Conservation (phyloP, 2,329 filamentous ascomycete species). For the Metarhizium rileyi region DNA sequence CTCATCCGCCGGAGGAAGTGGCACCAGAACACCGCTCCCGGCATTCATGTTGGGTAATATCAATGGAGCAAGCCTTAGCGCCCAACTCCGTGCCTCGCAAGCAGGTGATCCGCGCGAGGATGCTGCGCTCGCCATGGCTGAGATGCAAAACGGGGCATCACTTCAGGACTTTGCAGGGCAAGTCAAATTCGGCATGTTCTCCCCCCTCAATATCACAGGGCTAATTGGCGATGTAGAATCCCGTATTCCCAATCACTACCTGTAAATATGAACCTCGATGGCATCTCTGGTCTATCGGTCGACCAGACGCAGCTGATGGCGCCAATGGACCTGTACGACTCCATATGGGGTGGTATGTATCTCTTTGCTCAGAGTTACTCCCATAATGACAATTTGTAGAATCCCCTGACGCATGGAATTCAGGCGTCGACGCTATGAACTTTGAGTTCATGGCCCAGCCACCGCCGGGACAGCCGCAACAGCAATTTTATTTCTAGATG, state of each 20-base stretch:
- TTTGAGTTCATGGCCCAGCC: constrained; percentile 53
- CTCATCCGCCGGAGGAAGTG: constrained; percentile 35
- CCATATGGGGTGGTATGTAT: constrained; percentile 55
- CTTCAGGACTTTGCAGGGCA: constrained; percentile 36
- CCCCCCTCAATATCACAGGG: background rate
- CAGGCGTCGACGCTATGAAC: constrained; percentile 43
- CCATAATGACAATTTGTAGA: constrained; percentile 25
- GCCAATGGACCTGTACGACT: constrained; percentile 59
- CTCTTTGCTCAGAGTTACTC: background rate
- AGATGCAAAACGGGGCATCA: constrained; percentile 49
- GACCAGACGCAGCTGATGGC: constrained; percentile 52
- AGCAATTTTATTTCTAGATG: constrained; percentile 46
- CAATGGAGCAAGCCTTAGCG: constrained; percentile 13
- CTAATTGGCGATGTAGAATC: constrained; percentile 15
- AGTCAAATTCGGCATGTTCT: constrained; percentile 5
- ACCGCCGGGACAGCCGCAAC: constrained; percentile 46
- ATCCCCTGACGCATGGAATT: constrained; percentile 50
- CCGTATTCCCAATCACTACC: constrained; percentile 30
- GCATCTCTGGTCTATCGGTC: constrained; percentile 39
- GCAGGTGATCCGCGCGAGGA: constrained; percentile 46
- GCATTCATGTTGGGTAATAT: constrained; percentile 16
- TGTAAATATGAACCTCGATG: constrained; percentile 28
- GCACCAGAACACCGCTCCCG: constrained; percentile 32
- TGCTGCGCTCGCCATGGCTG: constrained; percentile 54
- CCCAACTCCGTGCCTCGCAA: constrained; percentile 17